phyloP scores from a whole-genome alignment of 73 alveolate genomes.

The Paramecium caudatum region DNA sequence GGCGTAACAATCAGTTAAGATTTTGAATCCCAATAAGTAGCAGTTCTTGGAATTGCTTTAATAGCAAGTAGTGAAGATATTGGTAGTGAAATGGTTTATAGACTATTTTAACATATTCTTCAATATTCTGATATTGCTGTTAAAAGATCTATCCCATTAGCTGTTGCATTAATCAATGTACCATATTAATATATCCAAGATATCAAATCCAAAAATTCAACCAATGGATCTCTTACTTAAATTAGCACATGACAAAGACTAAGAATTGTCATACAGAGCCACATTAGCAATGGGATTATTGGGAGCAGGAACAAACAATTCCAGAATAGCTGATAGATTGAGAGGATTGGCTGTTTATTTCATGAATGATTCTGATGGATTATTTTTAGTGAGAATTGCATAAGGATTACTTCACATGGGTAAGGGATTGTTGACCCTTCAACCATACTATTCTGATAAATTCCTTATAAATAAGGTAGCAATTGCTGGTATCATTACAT shows the following conservation, averaged over 20 bases:
- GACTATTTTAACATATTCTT: slow-evolving; percentile 70
- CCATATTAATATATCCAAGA: not conserved
- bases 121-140: slow-evolving; percentile 68
- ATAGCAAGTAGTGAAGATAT: slow-evolving; percentile 74
- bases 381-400: slow-evolving; percentile 93
- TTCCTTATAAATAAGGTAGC: slow-evolving; percentile 89
- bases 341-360: slow-evolving; percentile 92
- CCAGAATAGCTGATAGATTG: slow-evolving; percentile 91
- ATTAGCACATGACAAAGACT: slow-evolving; percentile 70
- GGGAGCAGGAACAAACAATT: slow-evolving; percentile 96
- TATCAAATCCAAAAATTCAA: slow-evolving; percentile 70
- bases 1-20: slow-evolving; percentile 29
- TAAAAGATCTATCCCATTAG: slow-evolving; percentile 78
- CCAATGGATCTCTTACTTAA: slow-evolving; percentile 71
- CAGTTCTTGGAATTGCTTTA: slow-evolving; percentile 71
- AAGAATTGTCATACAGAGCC: slow-evolving; percentile 73
- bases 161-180: slow-evolving; percentile 72
- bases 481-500: slow-evolving; percentile 91
- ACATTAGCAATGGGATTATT: slow-evolving; percentile 91
- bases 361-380: slow-evolving; percentile 87
- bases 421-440: slow-evolving; percentile 88
- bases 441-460: slow-evolving; percentile 92
- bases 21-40: slow-evolving; percentile 70
- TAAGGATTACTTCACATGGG: slow-evolving; percentile 93
- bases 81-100: slow-evolving; percentile 74